Conservation (phyloP, 2,329 filamentous ascomycete genomes). For the Claviceps fusiformis region DNA sequence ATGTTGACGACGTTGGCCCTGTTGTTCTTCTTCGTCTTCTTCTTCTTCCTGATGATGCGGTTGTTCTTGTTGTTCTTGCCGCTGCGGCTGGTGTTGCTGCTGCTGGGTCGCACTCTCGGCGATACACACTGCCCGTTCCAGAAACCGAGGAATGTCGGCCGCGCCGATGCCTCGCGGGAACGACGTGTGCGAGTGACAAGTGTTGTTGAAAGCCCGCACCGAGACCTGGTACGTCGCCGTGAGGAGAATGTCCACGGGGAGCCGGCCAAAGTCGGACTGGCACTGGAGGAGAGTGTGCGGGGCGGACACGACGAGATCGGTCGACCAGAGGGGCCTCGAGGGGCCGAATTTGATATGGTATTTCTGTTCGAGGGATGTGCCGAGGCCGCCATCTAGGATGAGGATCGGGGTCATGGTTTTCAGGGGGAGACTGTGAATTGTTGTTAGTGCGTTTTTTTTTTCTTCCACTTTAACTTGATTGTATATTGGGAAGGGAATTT, state of each 20-base stretch:
- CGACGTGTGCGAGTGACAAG: constrained; percentile 20
- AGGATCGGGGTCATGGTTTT: constrained; percentile 4
- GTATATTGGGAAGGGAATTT: not conserved
- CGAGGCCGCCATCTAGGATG: constrained; percentile 53
- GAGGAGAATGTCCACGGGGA: constrained; percentile 48
- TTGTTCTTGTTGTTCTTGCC: not conserved
- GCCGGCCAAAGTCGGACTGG: constrained; percentile 40
- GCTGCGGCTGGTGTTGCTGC: not conserved
- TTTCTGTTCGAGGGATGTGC: constrained; percentile 49
- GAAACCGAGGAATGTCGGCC: constrained; percentile 24
- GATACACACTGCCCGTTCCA: constrained; percentile 31
- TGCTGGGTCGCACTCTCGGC: constrained; percentile 20
- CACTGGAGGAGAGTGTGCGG: constrained; percentile 37
- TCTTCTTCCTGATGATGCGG: not conserved
- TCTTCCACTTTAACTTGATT: not conserved
- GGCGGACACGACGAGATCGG: constrained; percentile 46
- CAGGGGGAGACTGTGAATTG: not conserved
- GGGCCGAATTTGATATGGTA: constrained; percentile 38
- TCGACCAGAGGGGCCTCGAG: constrained; percentile 52
- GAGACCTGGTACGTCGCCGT: constrained; percentile 58
- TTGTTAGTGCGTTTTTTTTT: not conserved
- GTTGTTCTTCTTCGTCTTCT: not conserved
- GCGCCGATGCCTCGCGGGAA: constrained; percentile 30
- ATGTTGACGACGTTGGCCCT: not conserved
- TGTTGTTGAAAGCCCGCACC: constrained; percentile 39